phyloP scores from a whole-genome alignment of 2,329 filamentous ascomycete genomes.

The Aspergillus latus region DNA sequence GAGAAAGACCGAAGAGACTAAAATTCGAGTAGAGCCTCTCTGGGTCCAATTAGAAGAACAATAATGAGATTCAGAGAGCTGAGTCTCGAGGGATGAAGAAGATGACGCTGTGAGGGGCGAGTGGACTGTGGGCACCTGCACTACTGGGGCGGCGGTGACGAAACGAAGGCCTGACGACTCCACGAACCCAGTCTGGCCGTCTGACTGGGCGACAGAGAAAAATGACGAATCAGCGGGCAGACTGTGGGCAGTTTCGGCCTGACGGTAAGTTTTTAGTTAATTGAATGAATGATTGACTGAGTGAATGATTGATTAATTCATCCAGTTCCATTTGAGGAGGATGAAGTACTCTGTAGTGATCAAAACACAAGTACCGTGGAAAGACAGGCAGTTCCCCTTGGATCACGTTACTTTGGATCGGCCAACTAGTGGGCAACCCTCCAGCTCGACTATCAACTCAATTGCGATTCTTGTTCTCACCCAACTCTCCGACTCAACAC shows the following conservation, averaged over 20 bases:
- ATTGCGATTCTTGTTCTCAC: not conserved
- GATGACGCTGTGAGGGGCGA: constrained; percentile 6
- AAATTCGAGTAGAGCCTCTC: not conserved
- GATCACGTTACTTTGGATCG: not conserved
- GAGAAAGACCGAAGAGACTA: not conserved
- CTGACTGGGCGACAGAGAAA: constrained; percentile 1
- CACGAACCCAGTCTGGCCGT: not conserved
- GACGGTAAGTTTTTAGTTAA: not conserved
- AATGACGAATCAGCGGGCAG: not conserved
- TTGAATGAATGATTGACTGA: not conserved
- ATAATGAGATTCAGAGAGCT: not conserved
- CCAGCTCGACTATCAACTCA: not conserved
- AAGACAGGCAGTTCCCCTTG: not conserved
- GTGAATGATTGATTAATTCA: not conserved
- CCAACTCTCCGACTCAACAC: not conserved
- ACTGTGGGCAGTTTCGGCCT: not conserved
- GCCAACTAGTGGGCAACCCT: no score
- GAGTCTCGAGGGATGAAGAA: not conserved
- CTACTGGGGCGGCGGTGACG: not conserved
- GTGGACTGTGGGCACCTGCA: not conserved
- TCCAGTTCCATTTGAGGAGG: no score
- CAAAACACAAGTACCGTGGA: constrained; percentile 6
- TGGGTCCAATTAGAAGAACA: constrained; percentile 6
- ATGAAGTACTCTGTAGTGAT: not conserved
- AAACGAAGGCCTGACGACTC: not conserved